Evolutionary conservation across 2,329 filamentous ascomycete species (phyloP), one percentile per base, ranked within the genome.

Genomic region (Colletotrichum plurivorum): DNA sequence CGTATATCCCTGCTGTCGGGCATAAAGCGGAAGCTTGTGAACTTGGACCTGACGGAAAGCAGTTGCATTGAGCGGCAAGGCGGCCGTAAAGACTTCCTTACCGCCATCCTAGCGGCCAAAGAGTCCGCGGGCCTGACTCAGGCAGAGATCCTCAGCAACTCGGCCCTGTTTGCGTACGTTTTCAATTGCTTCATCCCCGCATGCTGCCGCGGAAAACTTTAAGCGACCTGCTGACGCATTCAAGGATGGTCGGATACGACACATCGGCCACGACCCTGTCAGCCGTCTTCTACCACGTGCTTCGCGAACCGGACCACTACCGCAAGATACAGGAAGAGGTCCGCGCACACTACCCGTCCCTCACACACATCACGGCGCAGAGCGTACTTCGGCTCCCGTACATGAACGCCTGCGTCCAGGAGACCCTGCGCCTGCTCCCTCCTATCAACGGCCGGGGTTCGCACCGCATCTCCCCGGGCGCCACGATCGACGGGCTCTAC

Each of bases 351-450:
- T 67, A 49, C 36, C 10, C 43, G 0, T 55, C 63, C 2, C n/a
- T 25, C 6, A 31, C 16, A 5, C 56, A 62, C 2, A 51, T 67
- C 51, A 41, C 57, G 3, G 49, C 41, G 2, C 57, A 48, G 15
- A 51, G 41, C 4, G 63, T 67, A 2, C 57, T 67, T 13, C 57
- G 22, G 0, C 65, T 65, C 2, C 60, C 69, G 1, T 65, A 62
- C 18, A 22, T 64, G 3, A 79, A 78, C 5, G 87, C 86, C 39
- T 82, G 88, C 27, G 81, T 88, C 69, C 86, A 88, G 71, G 88
- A 90, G 75, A 79, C 83, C 0, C 78, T 89, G n/a, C 82, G 87
- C 7, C 75, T 89, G 25, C 86, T 84, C 67, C 87, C 87, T 2
- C 82, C 87, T 1, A 86, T 84, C 0, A 67, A 67, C 43, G 63